phyloP scores from a whole-genome alignment of 2,329 filamentous ascomycete genomes.

The Calonectria leucothoes region DNA sequence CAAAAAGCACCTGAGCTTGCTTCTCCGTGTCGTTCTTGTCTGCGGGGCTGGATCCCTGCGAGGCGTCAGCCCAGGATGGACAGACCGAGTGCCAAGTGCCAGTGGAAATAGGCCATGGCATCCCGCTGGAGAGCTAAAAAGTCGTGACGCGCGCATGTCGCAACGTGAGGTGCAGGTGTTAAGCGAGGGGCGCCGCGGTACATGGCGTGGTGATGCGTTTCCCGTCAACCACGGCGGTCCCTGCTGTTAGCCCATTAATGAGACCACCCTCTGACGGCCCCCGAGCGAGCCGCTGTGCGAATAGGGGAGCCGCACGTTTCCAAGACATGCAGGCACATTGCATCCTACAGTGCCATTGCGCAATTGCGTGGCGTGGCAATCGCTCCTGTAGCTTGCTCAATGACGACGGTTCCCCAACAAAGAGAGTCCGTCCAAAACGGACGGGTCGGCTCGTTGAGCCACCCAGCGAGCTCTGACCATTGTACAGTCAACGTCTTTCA shows the following conservation, averaged over 20 bases:
- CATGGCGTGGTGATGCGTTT: slow-evolving; percentile 24
- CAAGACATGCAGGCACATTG: not conserved
- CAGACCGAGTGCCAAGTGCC: slow-evolving; percentile 12
- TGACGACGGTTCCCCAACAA: not conserved
- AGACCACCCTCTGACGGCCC: slow-evolving; percentile 22
- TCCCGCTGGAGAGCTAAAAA: not conserved
- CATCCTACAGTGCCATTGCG: not conserved
- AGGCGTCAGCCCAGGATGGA: slow-evolving; percentile 6
- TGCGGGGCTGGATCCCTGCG: slow-evolving; percentile 29
- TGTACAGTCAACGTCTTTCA: not conserved
- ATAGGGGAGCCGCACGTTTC: slow-evolving; percentile 8
- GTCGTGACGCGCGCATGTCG: not conserved
- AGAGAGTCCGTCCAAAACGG: too few relatives aligned
- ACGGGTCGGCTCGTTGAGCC: not conserved
- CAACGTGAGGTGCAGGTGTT: not conserved
- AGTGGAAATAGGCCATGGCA: not conserved
- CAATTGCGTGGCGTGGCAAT: not conserved
- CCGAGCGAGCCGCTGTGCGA: not conserved
- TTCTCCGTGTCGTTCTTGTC: slow-evolving; percentile 20
- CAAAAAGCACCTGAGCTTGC: slow-evolving; percentile 37
- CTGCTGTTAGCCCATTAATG: slow-evolving; percentile 22
- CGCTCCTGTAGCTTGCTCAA: not conserved
- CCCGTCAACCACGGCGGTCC: slow-evolving; percentile 22
- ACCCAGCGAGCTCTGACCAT: not conserved
- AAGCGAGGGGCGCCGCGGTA: slow-evolving; percentile 20